Base-by-base conservation (phyloP, 768 basidiomycete species). In the Phylloporus sp. region DNA sequence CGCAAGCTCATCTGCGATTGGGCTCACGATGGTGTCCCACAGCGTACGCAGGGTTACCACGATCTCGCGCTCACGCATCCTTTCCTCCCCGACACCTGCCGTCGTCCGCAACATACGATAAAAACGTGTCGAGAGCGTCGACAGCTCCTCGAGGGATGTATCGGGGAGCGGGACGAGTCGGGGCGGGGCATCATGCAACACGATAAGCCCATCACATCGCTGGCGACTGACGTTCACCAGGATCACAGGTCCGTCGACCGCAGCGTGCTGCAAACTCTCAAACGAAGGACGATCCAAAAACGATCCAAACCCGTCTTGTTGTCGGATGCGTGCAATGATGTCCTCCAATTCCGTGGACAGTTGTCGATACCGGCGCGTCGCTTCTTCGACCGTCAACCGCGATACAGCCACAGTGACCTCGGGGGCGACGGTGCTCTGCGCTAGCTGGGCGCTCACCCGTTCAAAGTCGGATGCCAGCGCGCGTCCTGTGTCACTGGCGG, bases 171-270 rank as follows among this genome's bases (percentile, higher is more conserved):
- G 53, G 6, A 63, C 49, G 18, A 52, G 52, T 29, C 47, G 55
- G 0, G 60, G 63, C 3, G 53, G 27, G 9, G 46, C 48, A 9
- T 53, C 48, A 10, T 55, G 33, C n/a, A 57, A 33, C 20, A 72
- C 55, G 11, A 71, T 65, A 22, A 75, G 22, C 0, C 70, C 72
- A 46, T 75, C 70, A 29, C 70, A 74, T n/a, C 68, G 57, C 28
- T 22, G 46, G 9, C 26, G 21, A 46, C 59, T 53, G 21, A 62
- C 48, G 31, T 72, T 74, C 37, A 74, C 55, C 14, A 75, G 46
- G 17, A 72, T 64, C n/a, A 69, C 59, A 6, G 69, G 68, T 3
- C 69, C 70, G 2, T 49, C 57, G 1, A 46, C 38, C 4, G 66
- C 61, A 20, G 59, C 57, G 2, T 11, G 39, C 18, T 49, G 51